phyloP scores from a whole-genome alignment of 208 protist genomes.

The Jaenimonas drosophilae region DNA sequence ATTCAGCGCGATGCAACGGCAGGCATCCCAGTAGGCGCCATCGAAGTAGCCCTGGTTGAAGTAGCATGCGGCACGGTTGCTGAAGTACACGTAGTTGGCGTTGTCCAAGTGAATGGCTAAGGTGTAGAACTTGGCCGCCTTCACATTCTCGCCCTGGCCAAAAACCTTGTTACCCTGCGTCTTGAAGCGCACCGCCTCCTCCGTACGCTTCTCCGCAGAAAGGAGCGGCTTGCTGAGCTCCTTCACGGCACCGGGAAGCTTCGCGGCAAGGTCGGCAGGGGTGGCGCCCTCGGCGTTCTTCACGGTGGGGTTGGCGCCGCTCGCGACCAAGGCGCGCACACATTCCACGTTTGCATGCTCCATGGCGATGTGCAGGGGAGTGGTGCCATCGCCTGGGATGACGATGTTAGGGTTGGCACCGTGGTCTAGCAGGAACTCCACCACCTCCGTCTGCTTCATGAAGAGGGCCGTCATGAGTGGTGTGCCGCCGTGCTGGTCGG shows the following conservation, averaged over 20 bases:
- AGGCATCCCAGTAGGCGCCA: conserved; percentile 82
- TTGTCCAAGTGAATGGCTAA: conserved; percentile 83
- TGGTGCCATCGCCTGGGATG: conserved; percentile 58
- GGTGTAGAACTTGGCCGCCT: conserved; percentile 89
- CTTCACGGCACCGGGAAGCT: conserved; percentile 21
- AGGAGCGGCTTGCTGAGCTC: conserved; percentile 61
- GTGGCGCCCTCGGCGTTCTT: conserved; percentile 59
- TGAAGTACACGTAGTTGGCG: conserved; percentile 86
- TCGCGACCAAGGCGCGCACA: conserved; percentile 52
- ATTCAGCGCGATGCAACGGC: conserved; percentile 75
- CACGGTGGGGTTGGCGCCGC: conserved; percentile 44
- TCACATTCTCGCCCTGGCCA: conserved; percentile 73
- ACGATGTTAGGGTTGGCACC: conserved; percentile 46
- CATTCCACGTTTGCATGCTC: conserved; percentile 65
- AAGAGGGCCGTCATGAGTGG: conserved; percentile 80
- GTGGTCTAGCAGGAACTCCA: conserved; percentile 84
- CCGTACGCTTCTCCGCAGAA: conserved; percentile 25
- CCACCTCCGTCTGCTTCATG: conserved; percentile 64
- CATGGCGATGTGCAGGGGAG: conserved; percentile 80
- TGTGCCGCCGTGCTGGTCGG: conserved; percentile 74
- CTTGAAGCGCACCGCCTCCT: conserved; percentile 67
- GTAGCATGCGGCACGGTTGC: conserved; percentile 89
- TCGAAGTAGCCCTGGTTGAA: conserved; percentile 80
- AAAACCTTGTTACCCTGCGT: conserved; percentile 88
- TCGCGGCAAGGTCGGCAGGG: conserved; percentile 36